Evolutionary conservation across 495 filamentous ascomycete species (phyloP).

Genomic region (Paragyromitra xinjiangensis): DNA sequence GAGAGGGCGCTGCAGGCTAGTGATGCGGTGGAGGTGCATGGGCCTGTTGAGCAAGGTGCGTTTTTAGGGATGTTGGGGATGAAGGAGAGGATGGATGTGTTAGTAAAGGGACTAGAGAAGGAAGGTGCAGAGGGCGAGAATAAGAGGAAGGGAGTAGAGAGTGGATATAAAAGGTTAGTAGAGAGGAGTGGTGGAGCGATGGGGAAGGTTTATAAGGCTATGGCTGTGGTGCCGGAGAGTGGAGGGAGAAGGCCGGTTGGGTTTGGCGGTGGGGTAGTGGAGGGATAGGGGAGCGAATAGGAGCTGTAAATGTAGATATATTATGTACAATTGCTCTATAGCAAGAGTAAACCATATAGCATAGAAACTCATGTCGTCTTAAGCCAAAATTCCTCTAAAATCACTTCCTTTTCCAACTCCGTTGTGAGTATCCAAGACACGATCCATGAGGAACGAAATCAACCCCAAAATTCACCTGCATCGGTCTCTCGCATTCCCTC

Average conservation of each 20-base stretch:
- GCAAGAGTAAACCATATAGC: not conserved
- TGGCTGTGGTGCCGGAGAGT: slow-evolving; percentile 87
- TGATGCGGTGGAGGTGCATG: slow-evolving; percentile 86
- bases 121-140: slow-evolving; percentile 49
- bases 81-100: slow-evolving; percentile 73
- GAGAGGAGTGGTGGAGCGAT: slow-evolving; percentile 81
- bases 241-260: slow-evolving; percentile 82
- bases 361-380: not conserved
- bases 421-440: too few species aligned
- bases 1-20: slow-evolving; percentile 79
- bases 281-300: slow-evolving; percentile 1
- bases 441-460: too few species aligned
- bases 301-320: slow-evolving; percentile 18
- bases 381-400: not conserved
- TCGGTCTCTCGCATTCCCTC: not conserved
- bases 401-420: too few species aligned
- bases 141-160: slow-evolving; percentile 70
- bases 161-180: slow-evolving; percentile 78
- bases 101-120: slow-evolving; percentile 63
- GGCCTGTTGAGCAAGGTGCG: slow-evolving; percentile 83
- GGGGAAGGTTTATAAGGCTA: slow-evolving; percentile 91
- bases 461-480: not conserved
- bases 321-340: not conserved
- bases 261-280: slow-evolving; percentile 79
- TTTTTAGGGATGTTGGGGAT: slow-evolving; percentile 85